A percentile compares a stretch with the other conserved stretches of the same genome.
Evolutionary conservation across 2,329 filamentous ascomycete species (phyloP).

Genomic region (Pseudogymnoascus sp.): DNA sequence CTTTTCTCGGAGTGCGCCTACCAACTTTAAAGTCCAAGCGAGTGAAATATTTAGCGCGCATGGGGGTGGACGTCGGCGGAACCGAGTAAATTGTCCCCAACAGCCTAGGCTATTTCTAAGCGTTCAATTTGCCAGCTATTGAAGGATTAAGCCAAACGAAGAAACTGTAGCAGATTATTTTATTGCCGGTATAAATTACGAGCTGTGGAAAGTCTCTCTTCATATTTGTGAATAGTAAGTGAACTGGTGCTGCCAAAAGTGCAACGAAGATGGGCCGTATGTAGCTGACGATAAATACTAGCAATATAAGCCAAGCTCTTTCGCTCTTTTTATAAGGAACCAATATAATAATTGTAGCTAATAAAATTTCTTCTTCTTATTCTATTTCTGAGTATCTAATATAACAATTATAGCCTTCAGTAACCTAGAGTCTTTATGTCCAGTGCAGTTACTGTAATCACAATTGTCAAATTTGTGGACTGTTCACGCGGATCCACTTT

Average conservation of each 20-base stretch:
- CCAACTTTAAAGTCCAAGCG: constrained; percentile 2
- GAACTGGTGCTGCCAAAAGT: background rate
- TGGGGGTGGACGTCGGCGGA: background rate
- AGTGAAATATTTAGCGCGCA: constrained; percentile 2
- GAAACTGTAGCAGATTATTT: background rate
- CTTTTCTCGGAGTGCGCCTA: constrained; percentile 9
- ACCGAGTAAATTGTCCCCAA: background rate
- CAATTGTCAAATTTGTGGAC: background rate
- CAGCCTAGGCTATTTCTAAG: background rate
- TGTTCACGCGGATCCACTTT: background rate
- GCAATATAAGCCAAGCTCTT: background rate
- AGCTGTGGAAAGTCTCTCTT: background rate
- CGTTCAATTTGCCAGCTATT: background rate
- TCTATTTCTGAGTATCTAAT: background rate
- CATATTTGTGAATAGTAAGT: background rate
- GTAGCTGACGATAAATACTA: background rate
- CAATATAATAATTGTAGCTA: background rate
- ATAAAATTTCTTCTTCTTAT: background rate
- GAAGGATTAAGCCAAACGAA: background rate
- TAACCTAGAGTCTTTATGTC: background rate
- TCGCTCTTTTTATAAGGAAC: background rate
- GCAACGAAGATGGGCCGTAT: too few species aligned
- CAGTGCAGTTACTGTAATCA: background rate
- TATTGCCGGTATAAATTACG: background rate
- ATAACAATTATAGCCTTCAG: background rate